Base-by-base conservation (phyloP, 2,329 filamentous ascomycete species). In the Chalaropsis thielavioides region DNA sequence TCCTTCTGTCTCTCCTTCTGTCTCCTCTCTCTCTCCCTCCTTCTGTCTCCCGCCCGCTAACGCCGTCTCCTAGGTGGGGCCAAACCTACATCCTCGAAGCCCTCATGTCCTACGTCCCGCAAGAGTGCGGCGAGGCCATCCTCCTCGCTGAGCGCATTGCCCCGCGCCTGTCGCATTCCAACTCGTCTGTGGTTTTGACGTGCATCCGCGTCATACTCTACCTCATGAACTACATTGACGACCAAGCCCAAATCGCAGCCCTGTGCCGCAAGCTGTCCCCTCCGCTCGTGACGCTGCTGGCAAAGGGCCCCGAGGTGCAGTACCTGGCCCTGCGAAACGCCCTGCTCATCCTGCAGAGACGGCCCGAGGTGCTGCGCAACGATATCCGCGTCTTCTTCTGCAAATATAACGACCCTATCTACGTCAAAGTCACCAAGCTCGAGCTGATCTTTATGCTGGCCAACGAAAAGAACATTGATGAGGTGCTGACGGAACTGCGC, bases 371-470 rank as follows among this genome's bases (percentile, higher is more conserved):
- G 8, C 76, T 99, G 64, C 85, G 91, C 68, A 97, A 96, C 75
- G 94, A 99, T 74, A 97, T 99, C 68, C 85, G 94, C 59, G 94
- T 99, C 40, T 99, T 99, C 77, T 99, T 99, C 77, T 99, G 94
- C 84, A 99, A 99, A 80, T 99, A 99, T 77, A 99, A 99, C 74
- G 94, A 99, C 72, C 94, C 94, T 0, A 99, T 99, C 69, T 99
- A 97, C 74, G 94, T 99, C 77, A 99, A 99, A 76, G 94, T 99
- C 62, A 99, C 94, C 17, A 99, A 99, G 76, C 81, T 99, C 61
- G 94, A 99, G 76, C 83, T 99, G 70, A 97, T 99, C 69, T 99
- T 99, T 76, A 99, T 97, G 94, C 82, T 99, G 67, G 94, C 94
- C 7, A 96, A 85, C 41, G 91, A 96, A 75, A 88, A 87, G 71